Evolutionary conservation across 805 yeast species (phyloP), one percentile per base, ranked within the genome.

Genomic region (Vanderwaltozyma verrucispora): DNA sequence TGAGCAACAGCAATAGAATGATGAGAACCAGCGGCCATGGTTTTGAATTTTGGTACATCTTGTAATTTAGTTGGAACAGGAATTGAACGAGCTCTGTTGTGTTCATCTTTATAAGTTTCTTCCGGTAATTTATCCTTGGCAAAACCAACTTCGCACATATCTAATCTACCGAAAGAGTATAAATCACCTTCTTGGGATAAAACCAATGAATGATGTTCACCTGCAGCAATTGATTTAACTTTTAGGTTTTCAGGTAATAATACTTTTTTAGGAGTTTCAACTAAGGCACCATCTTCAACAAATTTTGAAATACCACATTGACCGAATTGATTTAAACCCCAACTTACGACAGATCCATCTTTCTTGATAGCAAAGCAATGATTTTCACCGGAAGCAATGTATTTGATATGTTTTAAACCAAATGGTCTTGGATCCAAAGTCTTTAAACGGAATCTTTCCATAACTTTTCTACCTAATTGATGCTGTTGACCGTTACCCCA

Each of bases 271-370:
- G 98, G 97, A 36, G 68, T 74, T 9, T 77, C 65, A 32, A 92
- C 75, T 39, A 84, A 69, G 2, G 92, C 82, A 17, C 94, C 96
- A 60, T 86, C 95, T 51, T 81, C 92, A 38, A 83, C 73, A 35
- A 75, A 76, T 26, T 80, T 78, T 13, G 83, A 68, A 18, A 79
- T 68, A 40, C 95, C 97, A 67, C 96, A 86, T 64, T 92, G 99
- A 17, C 97, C 97, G 55, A 75, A 92, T 62, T 92, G 96, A 58
- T 92, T 92, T 52, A 92, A 70, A 7, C 99, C 99, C 98, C 98
- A 92, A 9, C 92, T 71, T 45, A 72, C 71, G 1, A 92, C 86
- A 26, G 70, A 70, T 30, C 81, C 85, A 27, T 75, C 73, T 12
- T 68, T 65, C 42, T 82, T 81, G 44, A 92, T 72, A 5, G 98